A percentile compares a stretch with the other conserved stretches of the same genome.
These are phyloP conservation scores for Scopulariopsis brevicaulis DNA, from an alignment of 2,329 filamentous ascomycete genomes.

Conservation along the genomic window DNA sequence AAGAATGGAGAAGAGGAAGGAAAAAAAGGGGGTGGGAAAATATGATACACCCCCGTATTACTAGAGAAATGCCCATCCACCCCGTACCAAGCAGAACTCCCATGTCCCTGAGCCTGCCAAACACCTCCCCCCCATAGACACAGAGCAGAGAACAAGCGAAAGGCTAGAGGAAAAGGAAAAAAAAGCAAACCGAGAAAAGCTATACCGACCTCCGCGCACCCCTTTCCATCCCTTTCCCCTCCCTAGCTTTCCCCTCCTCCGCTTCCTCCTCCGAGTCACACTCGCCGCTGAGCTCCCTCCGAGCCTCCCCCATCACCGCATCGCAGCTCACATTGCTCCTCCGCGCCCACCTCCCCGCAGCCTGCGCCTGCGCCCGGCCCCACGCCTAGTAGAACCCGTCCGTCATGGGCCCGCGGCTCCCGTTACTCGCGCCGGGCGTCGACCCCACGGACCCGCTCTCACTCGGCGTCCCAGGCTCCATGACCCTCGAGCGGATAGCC, in stretches of 20 bases:
- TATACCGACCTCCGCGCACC: background rate
- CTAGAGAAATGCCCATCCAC: too few species aligned
- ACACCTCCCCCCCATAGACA: too few species aligned
- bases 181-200: background rate
- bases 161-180: background rate
- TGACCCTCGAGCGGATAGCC: slow-evolving; percentile 52
- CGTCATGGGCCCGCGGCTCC: background rate
- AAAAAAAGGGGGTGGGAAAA: background rate
- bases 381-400: slow-evolving; percentile 5
- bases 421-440: background rate
- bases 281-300: background rate
- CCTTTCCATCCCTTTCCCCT: background rate
- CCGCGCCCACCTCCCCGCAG: background rate
- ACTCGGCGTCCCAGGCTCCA: slow-evolving; percentile 52
- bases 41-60: background rate
- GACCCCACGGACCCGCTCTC: slow-evolving; percentile 31
- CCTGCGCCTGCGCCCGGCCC: background rate
- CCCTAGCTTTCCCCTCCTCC: background rate
- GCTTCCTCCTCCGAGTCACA: background rate
- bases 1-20: background rate
- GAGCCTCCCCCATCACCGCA: background rate
- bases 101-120: too few species aligned
- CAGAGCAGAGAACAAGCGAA: too few species aligned
- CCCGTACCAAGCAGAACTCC: too few species aligned
- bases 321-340: background rate